Conservation (phyloP, 345 rosid species). For the Euphorbia pulcherrima region DNA sequence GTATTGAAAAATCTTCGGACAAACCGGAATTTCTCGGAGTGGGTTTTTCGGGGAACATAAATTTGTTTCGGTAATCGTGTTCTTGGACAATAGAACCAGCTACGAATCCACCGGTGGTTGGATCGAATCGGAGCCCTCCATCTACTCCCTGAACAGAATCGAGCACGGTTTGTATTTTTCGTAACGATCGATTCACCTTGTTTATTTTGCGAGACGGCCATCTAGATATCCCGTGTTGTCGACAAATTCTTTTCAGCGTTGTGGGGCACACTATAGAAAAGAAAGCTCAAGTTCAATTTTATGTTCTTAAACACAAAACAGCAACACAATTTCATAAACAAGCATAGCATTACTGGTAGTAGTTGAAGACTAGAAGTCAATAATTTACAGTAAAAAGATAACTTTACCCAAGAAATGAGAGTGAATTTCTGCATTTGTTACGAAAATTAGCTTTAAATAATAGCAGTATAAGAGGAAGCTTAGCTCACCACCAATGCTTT, state of each 20-base stretch:
- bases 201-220: constrained; percentile 97
- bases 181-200: constrained; percentile 76
- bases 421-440: not conserved
- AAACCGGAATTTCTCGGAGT: constrained; percentile 24
- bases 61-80: constrained; percentile 33
- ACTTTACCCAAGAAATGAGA: not conserved
- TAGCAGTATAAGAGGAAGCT: constrained; percentile 23
- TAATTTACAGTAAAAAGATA: not conserved
- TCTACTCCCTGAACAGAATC: constrained; percentile 89
- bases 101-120: constrained; percentile 58
- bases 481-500: constrained; percentile 82
- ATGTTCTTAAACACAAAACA: not conserved
- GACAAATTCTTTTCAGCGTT: constrained; percentile 88
- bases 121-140: constrained; percentile 73
- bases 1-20: constrained; percentile 14
- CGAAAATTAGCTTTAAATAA: not conserved
- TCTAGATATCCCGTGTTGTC: constrained; percentile 85
- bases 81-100: constrained; percentile 45
- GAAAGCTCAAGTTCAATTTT: constrained; percentile 11
- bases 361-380: not conserved
- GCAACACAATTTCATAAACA: not conserved
- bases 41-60: constrained; percentile 27
- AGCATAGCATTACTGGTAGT: not conserved
- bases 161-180: constrained; percentile 72
- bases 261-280: constrained; percentile 77